phyloP scores from a whole-genome alignment of 306 rosid species.

The Castanea crenata region DNA sequence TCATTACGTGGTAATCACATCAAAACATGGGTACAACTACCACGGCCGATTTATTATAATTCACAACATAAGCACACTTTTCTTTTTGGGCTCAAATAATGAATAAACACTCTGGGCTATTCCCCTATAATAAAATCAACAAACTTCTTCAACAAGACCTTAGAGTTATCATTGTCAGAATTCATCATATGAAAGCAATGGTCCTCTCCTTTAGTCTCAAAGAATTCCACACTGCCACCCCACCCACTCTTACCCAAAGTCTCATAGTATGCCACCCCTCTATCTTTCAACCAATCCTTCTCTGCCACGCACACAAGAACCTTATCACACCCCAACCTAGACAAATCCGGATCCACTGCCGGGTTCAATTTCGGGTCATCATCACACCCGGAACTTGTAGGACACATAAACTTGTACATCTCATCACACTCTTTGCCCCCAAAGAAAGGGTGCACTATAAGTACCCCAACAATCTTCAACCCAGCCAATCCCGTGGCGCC shows the following conservation, averaged over 20 bases:
- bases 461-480: not conserved
- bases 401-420: not conserved
- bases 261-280: constrained; percentile 3
- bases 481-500: not conserved
- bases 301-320: not conserved
- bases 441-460: constrained; percentile 8
- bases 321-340: not conserved
- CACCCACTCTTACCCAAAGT: constrained; percentile 4
- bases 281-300: constrained; percentile 15
- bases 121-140: too few relatives aligned
- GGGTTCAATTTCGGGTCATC: too few relatives aligned
- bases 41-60: too few relatives aligned
- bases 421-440: constrained; percentile 1
- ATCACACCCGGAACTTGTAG: too few relatives aligned
- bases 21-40: too few relatives aligned
- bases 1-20: too few relatives aligned
- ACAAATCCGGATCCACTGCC: too few relatives aligned
- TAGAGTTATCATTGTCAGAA: not conserved
- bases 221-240: constrained; percentile 1
- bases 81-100: too few relatives aligned
- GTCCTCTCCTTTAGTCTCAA: not conserved
- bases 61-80: too few relatives aligned
- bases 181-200: not conserved
- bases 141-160: too few relatives aligned
- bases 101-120: too few relatives aligned